Evolutionary conservation across 768 basidiomycete species (phyloP), one percentile per base, ranked within the genome.

Genomic region (Leccinum subgranulosum): DNA sequence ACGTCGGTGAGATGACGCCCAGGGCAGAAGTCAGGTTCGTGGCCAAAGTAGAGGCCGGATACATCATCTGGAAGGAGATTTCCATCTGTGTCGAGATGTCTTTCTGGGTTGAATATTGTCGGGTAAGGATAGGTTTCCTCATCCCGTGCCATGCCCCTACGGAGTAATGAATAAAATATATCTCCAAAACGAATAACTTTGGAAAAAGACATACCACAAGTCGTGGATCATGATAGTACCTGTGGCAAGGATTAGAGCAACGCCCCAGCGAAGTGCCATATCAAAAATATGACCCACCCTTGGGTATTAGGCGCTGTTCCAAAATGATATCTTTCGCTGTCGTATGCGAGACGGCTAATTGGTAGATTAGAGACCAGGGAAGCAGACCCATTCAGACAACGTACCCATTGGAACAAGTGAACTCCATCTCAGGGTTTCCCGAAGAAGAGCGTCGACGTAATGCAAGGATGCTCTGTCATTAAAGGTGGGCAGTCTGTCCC

Each of bases 281-380:
- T 25, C 28, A 27, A 17, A 33, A 12, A 47, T 14, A 15, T 15
- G 5, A 43, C 60, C 17, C n/a, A 60, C 83, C 84, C 55, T 77
- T 76, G 6, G 84, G 84, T 55, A 86, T 86, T 3, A 78, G 66
- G 43, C 78, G 78, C 12, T 76, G 75, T 34, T 74, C 67, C 53
- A 78, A 80, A 15, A 72, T 49, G 41, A 80, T 78, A 53, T 78
- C 77, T 41, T 71, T 65, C 0, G 74, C 75, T 3, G 66, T 47
- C 39, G 52, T 52, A 50, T 73, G 75, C 14, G 74, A 69, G 19
- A 74, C 33, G 17, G 61, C 73, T 68, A 34, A 17, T 21, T 33
- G 12, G 28, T 4, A 11, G 27, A 23, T 67, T 10, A 62, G 29
- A 12, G 36, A 23, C 6, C 39, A 51, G 34, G 36, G 12, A 33